These are phyloP conservation scores for Neostapfia colusana DNA, from an alignment of 176 grass and related monocot species.

Conservation along the genomic window DNA sequence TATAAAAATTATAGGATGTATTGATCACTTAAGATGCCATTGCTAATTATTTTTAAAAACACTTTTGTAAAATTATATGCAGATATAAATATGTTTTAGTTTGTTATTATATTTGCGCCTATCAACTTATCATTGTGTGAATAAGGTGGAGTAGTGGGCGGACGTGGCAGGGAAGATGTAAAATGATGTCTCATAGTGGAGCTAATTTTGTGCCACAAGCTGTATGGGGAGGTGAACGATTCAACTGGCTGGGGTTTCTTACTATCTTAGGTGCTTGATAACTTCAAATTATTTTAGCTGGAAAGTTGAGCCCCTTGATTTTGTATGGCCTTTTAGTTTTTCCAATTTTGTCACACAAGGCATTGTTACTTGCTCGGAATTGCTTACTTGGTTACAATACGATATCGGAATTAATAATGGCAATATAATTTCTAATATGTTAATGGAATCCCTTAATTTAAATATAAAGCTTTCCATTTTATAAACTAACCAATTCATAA, in stretches of 20 bases:
- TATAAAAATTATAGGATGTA: not conserved
- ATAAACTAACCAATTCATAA: not conserved
- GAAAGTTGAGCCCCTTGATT: not conserved
- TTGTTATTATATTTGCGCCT: not conserved
- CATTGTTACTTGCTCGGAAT: not conserved
- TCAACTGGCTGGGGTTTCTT: not conserved
- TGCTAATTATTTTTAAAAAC: not conserved
- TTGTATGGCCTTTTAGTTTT: not conserved
- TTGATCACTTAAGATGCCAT: not conserved
- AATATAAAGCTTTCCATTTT: conserved; percentile 16
- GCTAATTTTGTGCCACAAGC: not conserved
- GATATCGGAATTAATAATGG: conserved; percentile 10
- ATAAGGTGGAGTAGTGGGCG: not conserved
- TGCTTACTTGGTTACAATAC: not conserved
- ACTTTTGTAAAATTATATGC: not conserved
- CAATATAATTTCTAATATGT: not conserved
- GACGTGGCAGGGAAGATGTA: not conserved
- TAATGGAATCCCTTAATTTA: conserved; percentile 12
- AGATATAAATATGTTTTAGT: not conserved
- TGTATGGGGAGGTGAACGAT: not conserved
- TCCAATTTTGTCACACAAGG: not conserved
- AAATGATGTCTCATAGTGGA: not conserved
- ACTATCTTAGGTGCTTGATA: not conserved
- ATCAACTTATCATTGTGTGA: not conserved
- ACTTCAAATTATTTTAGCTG: conserved; percentile 8